Evolutionary conservation across 257 asterid genomes (phyloP).

Genomic region (Dorcoceras hygrometricum): DNA sequence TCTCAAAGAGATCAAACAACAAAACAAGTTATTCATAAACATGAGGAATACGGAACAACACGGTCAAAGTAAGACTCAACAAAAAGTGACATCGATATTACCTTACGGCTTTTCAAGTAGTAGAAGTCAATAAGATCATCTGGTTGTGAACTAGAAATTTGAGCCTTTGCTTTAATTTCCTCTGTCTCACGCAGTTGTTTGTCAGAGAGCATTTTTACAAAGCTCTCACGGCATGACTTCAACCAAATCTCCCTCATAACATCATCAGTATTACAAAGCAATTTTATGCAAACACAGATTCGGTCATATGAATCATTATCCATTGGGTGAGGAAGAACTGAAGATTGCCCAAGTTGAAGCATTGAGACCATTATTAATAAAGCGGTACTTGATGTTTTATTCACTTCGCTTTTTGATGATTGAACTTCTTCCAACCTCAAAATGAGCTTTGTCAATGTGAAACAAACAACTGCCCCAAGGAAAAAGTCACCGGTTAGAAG

Average conservation of each 20-base stretch:
- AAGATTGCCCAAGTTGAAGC: constrained; percentile 86
- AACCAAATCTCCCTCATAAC: constrained; percentile 79
- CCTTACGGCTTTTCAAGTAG: constrained; percentile 95
- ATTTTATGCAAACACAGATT: constrained; percentile 72
- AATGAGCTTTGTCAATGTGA: constrained; percentile 81
- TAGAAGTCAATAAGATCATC: constrained; percentile 95
- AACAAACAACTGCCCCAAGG: constrained; percentile 86
- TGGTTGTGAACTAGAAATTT: constrained; percentile 72
- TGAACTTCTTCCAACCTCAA: constrained; percentile 92
- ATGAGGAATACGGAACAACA: background rate
- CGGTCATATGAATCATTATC: constrained; percentile 87
- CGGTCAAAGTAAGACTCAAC: background rate
- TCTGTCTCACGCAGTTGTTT: constrained; percentile 89
- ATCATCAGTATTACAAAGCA: constrained; percentile 68
- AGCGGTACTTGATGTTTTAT: constrained; percentile 59
- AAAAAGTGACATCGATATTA: constrained; percentile 16
- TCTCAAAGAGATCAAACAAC: background rate
- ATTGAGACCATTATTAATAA: constrained; percentile 79
- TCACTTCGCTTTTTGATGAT: constrained; percentile 68
- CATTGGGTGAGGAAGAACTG: constrained; percentile 89
- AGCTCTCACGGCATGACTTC: constrained; percentile 85
- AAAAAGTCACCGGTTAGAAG: constrained; percentile 88
- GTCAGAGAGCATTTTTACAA: constrained; percentile 89
- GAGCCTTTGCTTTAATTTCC: constrained; percentile 85
- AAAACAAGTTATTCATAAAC: background rate